Conservation (phyloP, 2,329 filamentous ascomycete genomes). For the Hymenoscyphus scutula region DNA sequence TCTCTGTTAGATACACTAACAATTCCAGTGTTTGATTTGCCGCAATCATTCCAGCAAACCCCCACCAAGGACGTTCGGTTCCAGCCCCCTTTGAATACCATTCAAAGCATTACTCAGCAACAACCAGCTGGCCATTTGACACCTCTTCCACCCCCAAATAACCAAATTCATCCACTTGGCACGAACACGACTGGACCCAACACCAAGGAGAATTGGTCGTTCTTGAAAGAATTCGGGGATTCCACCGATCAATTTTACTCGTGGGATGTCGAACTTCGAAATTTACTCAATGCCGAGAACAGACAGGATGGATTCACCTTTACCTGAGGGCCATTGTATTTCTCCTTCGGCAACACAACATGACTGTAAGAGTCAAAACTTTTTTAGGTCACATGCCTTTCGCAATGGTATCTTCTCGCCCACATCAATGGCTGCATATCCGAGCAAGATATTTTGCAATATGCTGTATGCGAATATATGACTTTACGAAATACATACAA, state of each 20-base stretch:
- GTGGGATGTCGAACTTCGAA: constrained; percentile 32
- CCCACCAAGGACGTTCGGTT: background rate
- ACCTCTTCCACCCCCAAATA: background rate
- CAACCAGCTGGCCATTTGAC: constrained; percentile 4
- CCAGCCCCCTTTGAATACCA: background rate
- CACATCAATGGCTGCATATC: background rate
- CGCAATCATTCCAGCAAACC: constrained; percentile 19
- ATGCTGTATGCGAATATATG: background rate
- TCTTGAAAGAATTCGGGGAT: constrained; percentile 33
- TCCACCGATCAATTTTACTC: constrained; percentile 33
- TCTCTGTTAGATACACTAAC: background rate
- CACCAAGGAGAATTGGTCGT: constrained; percentile 30
- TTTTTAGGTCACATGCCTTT: background rate
- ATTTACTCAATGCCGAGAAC: constrained; percentile 22
- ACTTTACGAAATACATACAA: no score
- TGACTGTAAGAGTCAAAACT: background rate
- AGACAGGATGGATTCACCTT: background rate
- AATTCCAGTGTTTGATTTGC: constrained; percentile 25
- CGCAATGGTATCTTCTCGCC: background rate
- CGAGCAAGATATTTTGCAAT: no score
- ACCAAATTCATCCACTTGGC: background rate
- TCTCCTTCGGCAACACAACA: background rate
- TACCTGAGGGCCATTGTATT: background rate
- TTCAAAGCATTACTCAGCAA: constrained; percentile 8
- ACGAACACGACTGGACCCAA: background rate